Base-by-base conservation (phyloP, 192 early-diverging fungal genomes). In the Podila verticillata region DNA sequence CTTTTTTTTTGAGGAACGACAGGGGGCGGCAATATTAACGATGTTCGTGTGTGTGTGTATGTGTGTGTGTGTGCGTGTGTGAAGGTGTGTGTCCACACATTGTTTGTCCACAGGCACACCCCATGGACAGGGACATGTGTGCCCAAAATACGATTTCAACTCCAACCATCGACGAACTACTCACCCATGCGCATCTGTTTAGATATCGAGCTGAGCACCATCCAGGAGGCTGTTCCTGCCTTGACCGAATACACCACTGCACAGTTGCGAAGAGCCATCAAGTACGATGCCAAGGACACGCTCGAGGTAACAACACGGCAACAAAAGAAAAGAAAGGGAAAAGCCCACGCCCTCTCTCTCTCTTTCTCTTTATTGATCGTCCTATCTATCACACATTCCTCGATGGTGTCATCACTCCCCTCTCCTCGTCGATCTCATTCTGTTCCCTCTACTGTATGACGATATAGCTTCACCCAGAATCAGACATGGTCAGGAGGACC, bases 251-350 rank as follows among this genome's bases (percentile, higher is more conserved):
- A 72, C 28, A 59, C 26, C 15, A 24, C 31, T 24, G 59, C 65
- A 9, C 77, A 80, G 32, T 29, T 80, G 57, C 70, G 77, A 57
- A 65, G 77, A 3, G 77, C 77, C 20, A 72, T 80, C 60, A 80
- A 80, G 54, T 80, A 80, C 66, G 77, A 80, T 22, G 69, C 77
- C n/a, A 72, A 72, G 24, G 57, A 62, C 32, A 30, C 15, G 29
- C 75, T 80, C 8, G 77, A 80, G 70, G 77, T 80, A 19, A 58
- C 44, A 47, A 47, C 44, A 47, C 7, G 7, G 44, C 44, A 47
- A 47, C 44, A 47, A 7, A 47, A 47, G 7, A 54, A n/a, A 22
- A 51, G 7, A 51, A 54, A 24, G 22, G 15, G 7, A 54, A 7
- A 54, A n/a, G 51, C 51, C 20, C 51, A 54, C 22, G 22, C n/a